Evolutionary conservation across 1,284 basidiomycete genomes (phyloP), one percentile per base, ranked within the genome.

Genomic region (Singerocomus inundabilis): DNA sequence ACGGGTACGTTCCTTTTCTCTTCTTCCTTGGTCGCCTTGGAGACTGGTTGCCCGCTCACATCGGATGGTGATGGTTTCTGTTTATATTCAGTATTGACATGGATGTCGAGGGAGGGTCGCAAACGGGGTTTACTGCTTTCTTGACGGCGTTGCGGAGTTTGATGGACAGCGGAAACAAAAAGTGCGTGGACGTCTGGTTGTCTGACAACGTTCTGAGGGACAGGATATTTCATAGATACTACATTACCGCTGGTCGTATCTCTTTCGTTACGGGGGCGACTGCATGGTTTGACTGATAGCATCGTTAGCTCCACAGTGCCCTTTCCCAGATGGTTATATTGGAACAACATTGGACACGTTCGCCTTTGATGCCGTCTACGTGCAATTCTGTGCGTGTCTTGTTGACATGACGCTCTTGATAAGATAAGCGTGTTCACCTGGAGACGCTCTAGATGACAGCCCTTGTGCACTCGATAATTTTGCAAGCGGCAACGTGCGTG

Each of bases 71-170:
- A 28, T 25, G 21, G 26, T 40, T 15, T 6, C 16, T 33, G 1
- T 52, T 46, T 33, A 35, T 28, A 25, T 46, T n/a, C 5, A 84
- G 82, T 31, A 67, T 86, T 46, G 84, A 86, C 58, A 66, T 86
- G 38, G 84, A 86, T 59, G 80, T 86, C 51, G 84, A 86, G 67
- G 79, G 81, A 21, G 84, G 84, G 6, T 65, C 67, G 5, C 72
- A 73, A 32, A 68, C 70, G 6, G 77, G 79, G 45, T 81, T 75
- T 61, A 66, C 70, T 15, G 71, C 80, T 0, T 85, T 87, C 56
- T 73, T 84, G 29, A 79, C 67, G 25, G 67, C 72, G 42, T 70
- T 86, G 21, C 71, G 81, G 5, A 60, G 70, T 1, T 75, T 77
- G 54, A 69, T 76, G 44, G 59, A 69, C 34, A 71, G 72, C 29